Conservation (phyloP, 1,284 basidiomycete species). For the Ceratobasidium sp. region DNA sequence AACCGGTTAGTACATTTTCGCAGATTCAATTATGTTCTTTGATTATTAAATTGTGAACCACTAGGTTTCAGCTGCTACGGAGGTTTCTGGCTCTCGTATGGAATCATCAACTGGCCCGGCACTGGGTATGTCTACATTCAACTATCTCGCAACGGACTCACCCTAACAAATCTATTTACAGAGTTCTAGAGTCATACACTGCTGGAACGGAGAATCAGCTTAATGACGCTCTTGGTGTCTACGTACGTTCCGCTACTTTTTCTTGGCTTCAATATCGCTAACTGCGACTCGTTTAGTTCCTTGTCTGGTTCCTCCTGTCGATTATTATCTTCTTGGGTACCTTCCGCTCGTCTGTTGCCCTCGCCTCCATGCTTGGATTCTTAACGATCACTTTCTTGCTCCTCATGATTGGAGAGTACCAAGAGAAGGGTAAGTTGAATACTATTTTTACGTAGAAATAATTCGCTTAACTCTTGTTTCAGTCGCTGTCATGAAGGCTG, state of each 20-base stretch:
- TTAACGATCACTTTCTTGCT: conserved; percentile 56
- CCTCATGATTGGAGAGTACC: conserved; percentile 45
- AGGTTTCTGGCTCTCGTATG: conserved; percentile 51
- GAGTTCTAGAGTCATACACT: conserved; percentile 42
- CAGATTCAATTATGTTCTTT: not conserved
- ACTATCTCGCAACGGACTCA: not conserved
- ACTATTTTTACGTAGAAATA: not conserved
- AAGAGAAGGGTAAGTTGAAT: conserved; percentile 23
- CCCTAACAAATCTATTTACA: not conserved
- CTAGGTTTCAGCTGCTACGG: conserved; percentile 52
- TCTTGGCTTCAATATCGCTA: no score
- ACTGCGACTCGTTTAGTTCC: conserved; percentile 14
- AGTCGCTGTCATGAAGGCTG: conserved; percentile 62
- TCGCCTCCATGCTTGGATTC: conserved; percentile 57
- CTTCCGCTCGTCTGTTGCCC: conserved; percentile 52
- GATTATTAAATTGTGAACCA: not conserved
- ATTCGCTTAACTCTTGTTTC: not conserved
- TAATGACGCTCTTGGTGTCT: conserved; percentile 45
- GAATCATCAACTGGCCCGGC: conserved; percentile 46
- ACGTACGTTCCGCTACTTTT: conserved; percentile 39
- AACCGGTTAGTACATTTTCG: conserved; percentile 71
- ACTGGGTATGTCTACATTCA: conserved; percentile 26
- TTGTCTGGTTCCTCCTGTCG: conserved; percentile 49
- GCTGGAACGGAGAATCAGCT: conserved; percentile 32
- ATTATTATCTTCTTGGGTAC: conserved; percentile 51